These are phyloP conservation scores for Candida sp. DNA, from an alignment of 1,139 yeast species.

Conservation along the genomic window DNA sequence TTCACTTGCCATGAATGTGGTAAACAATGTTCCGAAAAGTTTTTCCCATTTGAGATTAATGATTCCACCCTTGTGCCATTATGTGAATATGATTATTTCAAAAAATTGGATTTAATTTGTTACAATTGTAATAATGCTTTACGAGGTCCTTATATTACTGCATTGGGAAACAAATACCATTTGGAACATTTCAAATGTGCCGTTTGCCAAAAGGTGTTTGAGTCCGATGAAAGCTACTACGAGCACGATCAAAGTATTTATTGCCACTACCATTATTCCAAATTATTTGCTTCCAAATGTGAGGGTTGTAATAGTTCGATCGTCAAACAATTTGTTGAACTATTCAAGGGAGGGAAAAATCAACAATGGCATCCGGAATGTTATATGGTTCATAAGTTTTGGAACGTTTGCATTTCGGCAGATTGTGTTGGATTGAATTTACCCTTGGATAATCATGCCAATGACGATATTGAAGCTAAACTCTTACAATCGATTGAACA, in stretches of 20 bases:
- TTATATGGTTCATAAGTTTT: conserved; percentile 94
- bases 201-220: conserved; percentile 83
- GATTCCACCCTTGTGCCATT: conserved; percentile 57
- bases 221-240: conserved; percentile 88
- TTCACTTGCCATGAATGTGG: conserved; percentile 85
- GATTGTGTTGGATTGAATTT: conserved; percentile 55
- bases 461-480: conserved; percentile 12
- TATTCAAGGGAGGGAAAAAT: conserved; percentile 87
- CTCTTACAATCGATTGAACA: conserved; percentile 59
- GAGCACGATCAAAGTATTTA: conserved; percentile 82
- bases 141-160: conserved; percentile 92
- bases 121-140: conserved; percentile 80
- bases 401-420: conserved; percentile 85
- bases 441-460: conserved; percentile 9
- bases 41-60: conserved; percentile 55
- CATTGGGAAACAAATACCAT: conserved; percentile 89
- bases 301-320: conserved; percentile 93
- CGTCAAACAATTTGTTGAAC: conserved; percentile 90
- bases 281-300: conserved; percentile 81
- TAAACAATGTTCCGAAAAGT: conserved; percentile 67
- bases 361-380: conserved; percentile 99
- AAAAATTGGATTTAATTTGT: conserved; percentile 78
- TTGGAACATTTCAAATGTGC: conserved; percentile 94
- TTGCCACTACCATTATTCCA: conserved; percentile 91
- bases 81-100: conserved; percentile 92